Base-by-base conservation (phyloP, 768 basidiomycete species). In the Boletus pseudopeckii region DNA sequence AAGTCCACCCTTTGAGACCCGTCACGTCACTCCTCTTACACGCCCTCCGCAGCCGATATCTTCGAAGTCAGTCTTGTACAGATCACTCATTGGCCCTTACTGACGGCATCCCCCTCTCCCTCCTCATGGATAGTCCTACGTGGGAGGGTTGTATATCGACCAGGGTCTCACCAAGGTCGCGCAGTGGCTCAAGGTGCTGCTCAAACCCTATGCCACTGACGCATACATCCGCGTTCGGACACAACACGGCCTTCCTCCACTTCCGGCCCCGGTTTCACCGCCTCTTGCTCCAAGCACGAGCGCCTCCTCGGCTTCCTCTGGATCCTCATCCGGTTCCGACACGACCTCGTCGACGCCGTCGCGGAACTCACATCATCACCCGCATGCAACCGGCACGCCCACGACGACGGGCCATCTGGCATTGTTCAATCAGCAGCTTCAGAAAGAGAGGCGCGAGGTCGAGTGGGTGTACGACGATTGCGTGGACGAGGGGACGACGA, bases 361-460 rank as follows among this genome's bases (percentile, higher is more conserved):
- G 22, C 56, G 50, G 30, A 45, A 11, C 57, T 28, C n/a, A 4
- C 46, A 20, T 1, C 58, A 34, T 13, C 42, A 51, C 18, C 55
- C 64, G n/a, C 67, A 48, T 24, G 55, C 65, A 39, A 50, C 65
- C 15, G 60, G 64, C 26, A 65, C 65, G 38, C 53, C 68, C 28
- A 63, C 71, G 13, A 73, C 66, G 45, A 69, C 71, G 32, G 90
- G 90, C 5, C 85, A 91, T 64, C 80, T 92, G 11, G 85, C 86
- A 36, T 70, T 92, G 49, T 90, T 92, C 76, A 92, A 92, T 64
- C 89, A 91, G 71, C 74, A 80, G 52, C 66, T 91, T 50, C 84
- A 87, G 70, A 86, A 81, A 69, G 60, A 64, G 26, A 75, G 74
- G 62, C 76, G 74, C 48, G 63, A 69, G 48, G 78, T 91, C 55